Evolutionary conservation across 176 grass and related monocot species (phyloP), one percentile per base, ranked within the genome.

Genomic region (Aechmea fasciata): DNA sequence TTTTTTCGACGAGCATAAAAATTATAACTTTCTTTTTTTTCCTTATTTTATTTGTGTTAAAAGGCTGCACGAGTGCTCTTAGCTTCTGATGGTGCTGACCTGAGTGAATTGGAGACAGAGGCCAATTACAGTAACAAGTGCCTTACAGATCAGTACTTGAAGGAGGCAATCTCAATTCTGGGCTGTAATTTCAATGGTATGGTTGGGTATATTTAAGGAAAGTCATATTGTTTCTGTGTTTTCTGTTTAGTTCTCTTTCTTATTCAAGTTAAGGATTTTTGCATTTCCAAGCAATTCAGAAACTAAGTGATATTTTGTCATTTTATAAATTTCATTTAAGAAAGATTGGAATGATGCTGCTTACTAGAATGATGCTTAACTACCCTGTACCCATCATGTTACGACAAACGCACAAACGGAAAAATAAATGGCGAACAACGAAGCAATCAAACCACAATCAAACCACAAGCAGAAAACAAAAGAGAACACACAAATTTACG

Each of bases 21-120:
- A 64, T 75, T 13, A 66, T 10, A 66, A 47, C 24, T 75, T 18
- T 76, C 57, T 61, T 81, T 84, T 79, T 68, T 78, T 78, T 84
- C 26, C 67, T 76, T 84, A 72, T 68, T 78, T 78, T 88, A 19
- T 69, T 50, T 78, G 50, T 65, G 69, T 17, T 72, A 17, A 67
- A 80, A 96, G 92, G 88, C 92, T 81, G 88, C 88, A 74, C 81
- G 64, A 72, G 74, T 69, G 19, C 79, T 70, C 53, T 51, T 86
- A 33, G 74, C 71, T 65, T 71, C 77, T 69, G 68, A 68, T 86
- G 66, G 50, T 52, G 50, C 12, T 76, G 69, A 61, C 47, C 49
- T 73, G 57, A 59, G 49, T 57, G 66, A 72, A 85, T 67, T 72
- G 17, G 81, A 75, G 50, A 11, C 63, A 52, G 70, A 76, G 12